Evolutionary conservation across 2,329 filamentous ascomycete genomes (phyloP), one percentile per base, ranked within the genome.

Genomic region (Shiraia sp.): DNA sequence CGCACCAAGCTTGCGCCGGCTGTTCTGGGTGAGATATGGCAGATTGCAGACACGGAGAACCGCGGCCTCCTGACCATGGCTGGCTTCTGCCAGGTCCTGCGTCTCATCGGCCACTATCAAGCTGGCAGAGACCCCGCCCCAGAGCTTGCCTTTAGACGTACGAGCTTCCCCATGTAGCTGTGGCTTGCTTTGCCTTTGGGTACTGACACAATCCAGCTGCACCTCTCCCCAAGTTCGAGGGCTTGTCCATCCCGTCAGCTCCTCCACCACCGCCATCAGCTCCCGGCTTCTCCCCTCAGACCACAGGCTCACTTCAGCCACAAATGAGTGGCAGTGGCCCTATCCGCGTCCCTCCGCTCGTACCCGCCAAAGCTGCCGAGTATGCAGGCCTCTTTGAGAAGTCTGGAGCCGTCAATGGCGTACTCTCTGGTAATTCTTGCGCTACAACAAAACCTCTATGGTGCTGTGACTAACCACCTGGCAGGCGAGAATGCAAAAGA

Each of bases 31-130:
- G 71, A 96, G 88, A 97, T 99, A 79, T 99, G 93, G 93, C 92
- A 97, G 74, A 93, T 99, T 69, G 92, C 93, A 57, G 93, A 99
- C 75, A 90, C 83, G 55, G 92, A 97, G 75, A 99, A 99, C 75
- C 84, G 91, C 53, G 93, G 93, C 37, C 87, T 97, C 56, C 77
- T 99, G 55, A 96, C 91, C 24, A 90, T 90, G 14, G 83, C 90
- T 29, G 93, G 92, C 66, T 99, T 99, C 73, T 89, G 91, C 47
- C 82, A 96, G 66, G 93, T 95, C 43, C 74, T 99, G 66, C 83
- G 93, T 63, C 83, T 99, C 66, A 97, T 99, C 66, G 93, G 90
- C 46, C 93, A 97, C 74, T 91, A 90, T 53, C 93, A 99, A 74
- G 88, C 87, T 52, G 88, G 89, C 61, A 83, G 87, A 68, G 83